Evolutionary conservation across 163 green algal species (phyloP).

Genomic region (Volvox carteri): DNA sequence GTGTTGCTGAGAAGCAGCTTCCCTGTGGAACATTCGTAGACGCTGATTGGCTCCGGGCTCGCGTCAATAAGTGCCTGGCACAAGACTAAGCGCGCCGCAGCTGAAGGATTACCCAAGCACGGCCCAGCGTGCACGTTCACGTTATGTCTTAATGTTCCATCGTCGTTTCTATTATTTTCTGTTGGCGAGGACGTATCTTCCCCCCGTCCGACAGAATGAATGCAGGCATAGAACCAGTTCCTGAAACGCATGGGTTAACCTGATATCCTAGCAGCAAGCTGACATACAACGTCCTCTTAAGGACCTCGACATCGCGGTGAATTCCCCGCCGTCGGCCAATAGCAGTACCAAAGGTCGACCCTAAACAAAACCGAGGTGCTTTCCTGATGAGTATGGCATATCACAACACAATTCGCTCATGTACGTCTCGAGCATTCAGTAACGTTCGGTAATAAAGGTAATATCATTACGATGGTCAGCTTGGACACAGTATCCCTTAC

Average conservation of each 20-base stretch:
- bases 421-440: too few relatives aligned
- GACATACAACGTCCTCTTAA: background rate
- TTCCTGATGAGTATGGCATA: too few relatives aligned
- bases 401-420: too few relatives aligned
- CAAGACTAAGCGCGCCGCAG: background rate
- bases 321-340: too few relatives aligned
- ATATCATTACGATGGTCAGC: too few relatives aligned
- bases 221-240: background rate
- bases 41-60: background rate
- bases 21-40: background rate
- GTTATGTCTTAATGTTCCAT: background rate
- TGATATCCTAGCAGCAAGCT: background rate
- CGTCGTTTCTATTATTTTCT: background rate
- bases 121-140: background rate
- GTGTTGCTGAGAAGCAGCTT: constrained; percentile 10
- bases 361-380: too few relatives aligned
- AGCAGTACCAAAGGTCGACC: too few relatives aligned
- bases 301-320: background rate
- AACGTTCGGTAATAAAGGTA: too few relatives aligned
- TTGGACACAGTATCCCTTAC: too few relatives aligned
- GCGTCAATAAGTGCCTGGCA: constrained; percentile 10
- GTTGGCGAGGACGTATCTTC: background rate
- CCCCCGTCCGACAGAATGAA: background rate
- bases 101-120: background rate
- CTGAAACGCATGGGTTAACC: background rate